Conservation (phyloP, 352 stramenopile species). For the Globisporangium yorkense region DNA sequence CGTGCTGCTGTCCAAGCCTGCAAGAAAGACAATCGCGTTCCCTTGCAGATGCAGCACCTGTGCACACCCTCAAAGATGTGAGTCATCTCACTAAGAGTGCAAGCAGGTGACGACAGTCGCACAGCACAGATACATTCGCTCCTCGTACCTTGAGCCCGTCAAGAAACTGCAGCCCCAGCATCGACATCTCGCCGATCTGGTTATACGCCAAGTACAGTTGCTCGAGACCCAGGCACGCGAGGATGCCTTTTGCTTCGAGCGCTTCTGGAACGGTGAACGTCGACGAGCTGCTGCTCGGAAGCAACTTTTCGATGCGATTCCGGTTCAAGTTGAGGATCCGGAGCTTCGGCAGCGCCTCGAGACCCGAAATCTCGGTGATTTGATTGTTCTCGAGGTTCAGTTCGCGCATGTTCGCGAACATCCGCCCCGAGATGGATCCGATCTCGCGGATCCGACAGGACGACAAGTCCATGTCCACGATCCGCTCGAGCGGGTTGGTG, state of each 20-base stretch:
- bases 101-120: no score
- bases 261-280: constrained; percentile 25
- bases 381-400: constrained; percentile 86
- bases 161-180: constrained; percentile 60
- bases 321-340: constrained; percentile 65
- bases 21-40: constrained; percentile 70
- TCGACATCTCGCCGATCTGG: constrained; percentile 69
- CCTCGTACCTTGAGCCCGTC: constrained; percentile 49
- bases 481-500: constrained; percentile 36
- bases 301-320: constrained; percentile 66
- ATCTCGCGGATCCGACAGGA: constrained; percentile 72
- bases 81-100: neutral
- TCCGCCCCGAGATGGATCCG: constrained; percentile 38
- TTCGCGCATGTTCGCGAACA: constrained; percentile 59
- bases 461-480: constrained; percentile 70
- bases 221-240: constrained; percentile 59
- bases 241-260: constrained; percentile 41
- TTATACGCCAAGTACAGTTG: constrained; percentile 75
- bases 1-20: constrained; percentile 51
- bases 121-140: neutral
- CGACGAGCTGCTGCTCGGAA: constrained; percentile 14
- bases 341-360: constrained; percentile 60
- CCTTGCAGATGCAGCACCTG: constrained; percentile 73
- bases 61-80: neutral
- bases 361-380: constrained; percentile 61